Conservation (phyloP, 192 early-diverging fungal species). For the Hyaloraphidium curvatum region DNA sequence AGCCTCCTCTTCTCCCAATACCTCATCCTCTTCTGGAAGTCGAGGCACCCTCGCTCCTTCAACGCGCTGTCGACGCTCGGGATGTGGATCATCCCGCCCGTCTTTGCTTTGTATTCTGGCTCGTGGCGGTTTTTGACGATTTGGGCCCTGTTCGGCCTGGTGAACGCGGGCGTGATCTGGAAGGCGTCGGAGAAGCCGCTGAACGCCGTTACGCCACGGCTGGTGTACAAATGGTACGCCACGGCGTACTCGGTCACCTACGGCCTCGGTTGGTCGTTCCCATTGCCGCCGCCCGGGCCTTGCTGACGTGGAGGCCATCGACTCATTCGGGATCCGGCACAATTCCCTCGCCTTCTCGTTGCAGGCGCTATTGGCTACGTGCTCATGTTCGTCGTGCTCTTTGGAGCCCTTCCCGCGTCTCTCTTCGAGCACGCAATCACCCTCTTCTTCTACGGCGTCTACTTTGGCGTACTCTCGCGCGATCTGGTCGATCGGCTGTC, state of each 20-base stretch:
- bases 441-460: not conserved
- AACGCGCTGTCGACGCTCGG: not conserved
- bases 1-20: not conserved
- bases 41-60: not conserved
- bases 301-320: too few species aligned
- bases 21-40: not conserved
- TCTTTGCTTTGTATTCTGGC: not conserved
- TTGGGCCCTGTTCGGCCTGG: not conserved
- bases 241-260: not conserved
- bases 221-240: not conserved
- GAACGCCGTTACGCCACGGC: not conserved
- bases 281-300: too few species aligned
- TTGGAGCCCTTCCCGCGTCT: not conserved
- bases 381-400: not conserved
- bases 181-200: not conserved
- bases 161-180: not conserved
- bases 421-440: not conserved
- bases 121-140: not conserved
- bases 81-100: not conserved
- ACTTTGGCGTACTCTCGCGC: not conserved
- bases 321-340: not conserved
- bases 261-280: not conserved
- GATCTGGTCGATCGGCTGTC: not conserved
- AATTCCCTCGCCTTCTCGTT: not conserved
- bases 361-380: not conserved